Conservation (phyloP, 768 basidiomycete genomes). For the Tricholomella constricta region DNA sequence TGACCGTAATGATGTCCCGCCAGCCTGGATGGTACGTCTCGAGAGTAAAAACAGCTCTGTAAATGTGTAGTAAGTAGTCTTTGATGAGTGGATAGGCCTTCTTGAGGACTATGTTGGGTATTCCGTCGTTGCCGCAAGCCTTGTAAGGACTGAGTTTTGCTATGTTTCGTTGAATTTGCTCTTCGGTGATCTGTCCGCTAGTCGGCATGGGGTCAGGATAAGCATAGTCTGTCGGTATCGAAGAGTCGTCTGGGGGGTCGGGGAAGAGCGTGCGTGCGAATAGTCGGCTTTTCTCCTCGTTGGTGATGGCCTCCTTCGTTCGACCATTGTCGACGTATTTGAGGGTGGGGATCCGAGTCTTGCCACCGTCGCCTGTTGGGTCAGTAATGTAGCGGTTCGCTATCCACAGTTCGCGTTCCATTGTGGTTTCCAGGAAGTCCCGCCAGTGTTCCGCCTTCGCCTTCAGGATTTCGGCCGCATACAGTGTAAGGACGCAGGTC, state of each 20-base stretch:
- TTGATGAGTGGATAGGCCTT: too few species aligned
- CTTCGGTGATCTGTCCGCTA: neutral
- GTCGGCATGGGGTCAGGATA: neutral
- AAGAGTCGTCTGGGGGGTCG: neutral
- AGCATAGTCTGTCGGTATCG: neutral
- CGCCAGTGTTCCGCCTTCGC: constrained; percentile 18
- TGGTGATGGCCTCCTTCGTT: neutral
- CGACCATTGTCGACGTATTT: neutral
- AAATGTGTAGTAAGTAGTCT: too few species aligned
- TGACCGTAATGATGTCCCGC: too few species aligned
- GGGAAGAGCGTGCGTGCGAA: neutral
- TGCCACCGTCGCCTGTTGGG: constrained; percentile 6
- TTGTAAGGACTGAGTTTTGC: constrained; percentile 23
- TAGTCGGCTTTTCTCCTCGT: neutral
- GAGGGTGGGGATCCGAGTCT: constrained; percentile 12
- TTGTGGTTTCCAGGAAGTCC: constrained; percentile 1
- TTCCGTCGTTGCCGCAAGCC: constrained; percentile 20
- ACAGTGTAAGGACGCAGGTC: too few species aligned
- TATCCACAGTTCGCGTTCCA: neutral
- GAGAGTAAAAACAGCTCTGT: too few species aligned
- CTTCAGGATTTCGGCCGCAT: too few species aligned
- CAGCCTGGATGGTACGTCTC: too few species aligned
- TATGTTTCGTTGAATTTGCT: constrained; percentile 23
- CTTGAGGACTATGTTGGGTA: too few species aligned
- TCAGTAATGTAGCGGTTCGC: constrained; percentile 12